Evolutionary conservation across 2,329 filamentous ascomycete species (phyloP).

Genomic region (Atkinsonella hypoxylon): DNA sequence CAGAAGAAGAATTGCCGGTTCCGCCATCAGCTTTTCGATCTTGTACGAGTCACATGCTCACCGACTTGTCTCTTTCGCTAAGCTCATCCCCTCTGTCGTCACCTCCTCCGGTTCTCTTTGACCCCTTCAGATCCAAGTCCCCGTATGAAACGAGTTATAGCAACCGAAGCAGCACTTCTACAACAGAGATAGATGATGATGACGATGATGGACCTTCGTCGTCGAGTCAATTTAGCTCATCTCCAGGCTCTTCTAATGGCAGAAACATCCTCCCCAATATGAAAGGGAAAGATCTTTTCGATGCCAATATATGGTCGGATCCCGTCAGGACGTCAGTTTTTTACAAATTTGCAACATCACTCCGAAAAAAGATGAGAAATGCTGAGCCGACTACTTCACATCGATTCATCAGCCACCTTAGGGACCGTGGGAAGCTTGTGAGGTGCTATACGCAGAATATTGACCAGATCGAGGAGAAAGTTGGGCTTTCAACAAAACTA

Average conservation of each 20-base stretch:
- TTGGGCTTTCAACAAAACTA: constrained; percentile 53
- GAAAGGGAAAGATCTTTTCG: constrained; percentile 61
- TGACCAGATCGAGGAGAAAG: constrained; percentile 59
- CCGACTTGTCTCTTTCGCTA: constrained; percentile 13
- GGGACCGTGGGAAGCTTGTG: constrained; percentile 55
- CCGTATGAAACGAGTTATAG: constrained; percentile 25
- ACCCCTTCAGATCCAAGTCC: constrained; percentile 32
- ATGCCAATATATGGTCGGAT: constrained; percentile 58
- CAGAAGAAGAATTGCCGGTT: constrained; percentile 18
- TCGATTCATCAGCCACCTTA: constrained; percentile 54
- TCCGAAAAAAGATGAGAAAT: constrained; percentile 51
- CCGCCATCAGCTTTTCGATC: constrained; percentile 15
- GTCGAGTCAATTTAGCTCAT: constrained; percentile 25
- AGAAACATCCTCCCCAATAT: constrained; percentile 41
- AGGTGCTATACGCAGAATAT: constrained; percentile 69
- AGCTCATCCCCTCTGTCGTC: constrained; percentile 47
- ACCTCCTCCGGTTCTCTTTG: constrained; percentile 39
- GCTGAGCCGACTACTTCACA: constrained; percentile 54
- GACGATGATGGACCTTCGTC: constrained; percentile 24
- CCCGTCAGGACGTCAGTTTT: constrained; percentile 57
- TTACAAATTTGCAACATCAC: constrained; percentile 57
- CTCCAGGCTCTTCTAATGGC: constrained; percentile 24
- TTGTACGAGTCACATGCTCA: constrained; percentile 12
- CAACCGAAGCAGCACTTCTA: constrained; percentile 25
- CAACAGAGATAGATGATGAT: constrained; percentile 31